Evolutionary conservation across 1,139 yeast species (phyloP), one percentile per base, ranked within the genome.

Genomic region (Hanseniaspora uvarum): DNA sequence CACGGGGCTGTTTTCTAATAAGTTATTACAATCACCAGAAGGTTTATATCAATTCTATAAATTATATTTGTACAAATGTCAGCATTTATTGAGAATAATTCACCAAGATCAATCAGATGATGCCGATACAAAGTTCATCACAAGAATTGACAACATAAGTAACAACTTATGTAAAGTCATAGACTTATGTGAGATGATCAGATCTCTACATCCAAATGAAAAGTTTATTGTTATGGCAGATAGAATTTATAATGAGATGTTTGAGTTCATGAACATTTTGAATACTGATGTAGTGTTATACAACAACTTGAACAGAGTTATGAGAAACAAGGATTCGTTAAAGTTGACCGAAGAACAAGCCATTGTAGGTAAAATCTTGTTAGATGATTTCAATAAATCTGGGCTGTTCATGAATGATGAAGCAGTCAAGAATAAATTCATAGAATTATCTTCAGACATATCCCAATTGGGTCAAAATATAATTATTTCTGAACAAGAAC

Each of bases 141-240:
- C 79, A 52, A 80, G 81, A 54, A 70, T 92, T 57, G 99, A 92
- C 66, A 80, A 88, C 59, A 70, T 94, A 44, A 85, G 95, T 62
- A 98, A 92, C 65, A 77, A 85, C 21, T 69, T 92, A 44, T 92
- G 99, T 65, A 78, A 95, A 57, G 97, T 87, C 8, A 89, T 92
- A 45, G 99, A 92, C 66, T 78, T 89, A 55, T 94, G 96, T 28
- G 98, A 92, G 60, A 92, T 92, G 68, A 80, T 94, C 28, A 73
- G 98, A 53, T 89, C 88, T 50, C 81, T 83, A 1, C 97, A 92
- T 65, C 96, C 97, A 0, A 77, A 82, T 58, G 72, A 72, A 52
- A 70, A 73, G 41, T 87, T 86, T 76, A 75, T 83, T 4, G 74
- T 74, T 48, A 94, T 92, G 1, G 96, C 98, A 0, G 96, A 92